Evolutionary conservation across 257 asterid genomes (phyloP).

Genomic region (Anisodus acutangulus): DNA sequence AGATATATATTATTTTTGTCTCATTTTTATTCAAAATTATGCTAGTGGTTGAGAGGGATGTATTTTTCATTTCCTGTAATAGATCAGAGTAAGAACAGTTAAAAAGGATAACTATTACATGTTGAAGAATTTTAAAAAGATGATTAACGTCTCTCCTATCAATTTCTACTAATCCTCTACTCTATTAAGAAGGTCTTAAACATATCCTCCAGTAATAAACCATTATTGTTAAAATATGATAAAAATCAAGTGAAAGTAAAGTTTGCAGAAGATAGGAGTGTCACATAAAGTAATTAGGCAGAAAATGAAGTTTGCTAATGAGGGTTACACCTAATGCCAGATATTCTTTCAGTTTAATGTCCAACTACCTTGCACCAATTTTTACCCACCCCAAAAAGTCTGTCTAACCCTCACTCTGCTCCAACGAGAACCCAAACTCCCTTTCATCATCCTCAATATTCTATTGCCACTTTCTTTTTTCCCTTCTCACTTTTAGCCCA

Average conservation of each 20-base stretch:
- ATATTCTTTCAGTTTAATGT: constrained; percentile 28
- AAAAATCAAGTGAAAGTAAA: neutral
- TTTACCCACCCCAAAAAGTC: constrained; percentile 52
- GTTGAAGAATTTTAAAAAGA: neutral
- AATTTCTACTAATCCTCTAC: neutral
- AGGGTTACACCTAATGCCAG: neutral
- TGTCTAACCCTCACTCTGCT: constrained; percentile 7
- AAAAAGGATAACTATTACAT: neutral
- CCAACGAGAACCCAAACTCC: constrained; percentile 35
- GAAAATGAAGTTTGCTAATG: too few species aligned
- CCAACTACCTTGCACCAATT: constrained; percentile 68
- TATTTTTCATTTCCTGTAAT: too few species aligned
- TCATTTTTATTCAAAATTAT: too few species aligned
- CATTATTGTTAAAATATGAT: neutral
- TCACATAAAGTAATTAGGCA: too few species aligned
- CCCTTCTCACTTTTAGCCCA: neutral
- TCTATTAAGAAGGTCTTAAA: neutral
- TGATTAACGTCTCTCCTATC: neutral
- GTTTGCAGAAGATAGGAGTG: too few species aligned
- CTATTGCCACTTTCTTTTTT: constrained; percentile 29
- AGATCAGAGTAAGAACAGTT: too few species aligned
- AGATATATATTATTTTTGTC: too few species aligned
- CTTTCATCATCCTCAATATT: constrained; percentile 24
- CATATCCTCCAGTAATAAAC: neutral
- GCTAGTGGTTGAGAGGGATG: too few species aligned